These are phyloP conservation scores for Mycena filopes DNA, from an alignment of 768 basidiomycete species.

Conservation along the genomic window DNA sequence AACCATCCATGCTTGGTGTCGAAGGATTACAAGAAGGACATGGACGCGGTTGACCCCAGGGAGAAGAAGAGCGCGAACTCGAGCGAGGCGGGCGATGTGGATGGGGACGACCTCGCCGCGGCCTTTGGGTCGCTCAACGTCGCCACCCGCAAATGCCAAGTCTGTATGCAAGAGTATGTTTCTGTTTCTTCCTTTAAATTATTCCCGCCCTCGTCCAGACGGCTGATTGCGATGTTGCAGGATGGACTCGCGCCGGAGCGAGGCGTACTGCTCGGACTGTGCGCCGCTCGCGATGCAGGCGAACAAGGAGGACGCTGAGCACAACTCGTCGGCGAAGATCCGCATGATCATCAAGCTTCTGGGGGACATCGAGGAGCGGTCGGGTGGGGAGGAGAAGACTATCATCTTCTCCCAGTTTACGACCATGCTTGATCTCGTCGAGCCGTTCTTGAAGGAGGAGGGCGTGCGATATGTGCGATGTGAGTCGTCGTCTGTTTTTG, in stretches of 20 bases:
- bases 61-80: slow-evolving; percentile 45
- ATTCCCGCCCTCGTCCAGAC: background rate
- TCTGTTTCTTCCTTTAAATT: background rate
- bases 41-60: slow-evolving; percentile 80
- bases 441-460: slow-evolving; percentile 80
- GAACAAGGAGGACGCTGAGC: slow-evolving; percentile 58
- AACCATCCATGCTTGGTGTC: slow-evolving; percentile 88
- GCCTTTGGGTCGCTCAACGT: slow-evolving; percentile 80
- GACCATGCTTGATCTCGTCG: slow-evolving; percentile 84
- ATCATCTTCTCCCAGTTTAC: slow-evolving; percentile 98
- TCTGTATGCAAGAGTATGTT: slow-evolving; percentile 81
- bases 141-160: slow-evolving; percentile 71
- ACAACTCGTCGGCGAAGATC: slow-evolving; percentile 87
- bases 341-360: slow-evolving; percentile 83
- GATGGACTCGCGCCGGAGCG: slow-evolving; percentile 45
- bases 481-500: slow-evolving; percentile 56
- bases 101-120: slow-evolving; percentile 79
- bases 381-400: slow-evolving; percentile 81
- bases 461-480: slow-evolving; percentile 86
- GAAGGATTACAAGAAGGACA: slow-evolving; percentile 77
- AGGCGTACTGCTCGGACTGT: slow-evolving; percentile 71
- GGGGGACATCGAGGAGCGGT: slow-evolving; percentile 66
- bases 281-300: slow-evolving; percentile 61
- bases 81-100: slow-evolving; percentile 61
- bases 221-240: slow-evolving; percentile 43